phyloP scores from a whole-genome alignment of 768 basidiomycete genomes.

The Psilocybe cubensis region DNA sequence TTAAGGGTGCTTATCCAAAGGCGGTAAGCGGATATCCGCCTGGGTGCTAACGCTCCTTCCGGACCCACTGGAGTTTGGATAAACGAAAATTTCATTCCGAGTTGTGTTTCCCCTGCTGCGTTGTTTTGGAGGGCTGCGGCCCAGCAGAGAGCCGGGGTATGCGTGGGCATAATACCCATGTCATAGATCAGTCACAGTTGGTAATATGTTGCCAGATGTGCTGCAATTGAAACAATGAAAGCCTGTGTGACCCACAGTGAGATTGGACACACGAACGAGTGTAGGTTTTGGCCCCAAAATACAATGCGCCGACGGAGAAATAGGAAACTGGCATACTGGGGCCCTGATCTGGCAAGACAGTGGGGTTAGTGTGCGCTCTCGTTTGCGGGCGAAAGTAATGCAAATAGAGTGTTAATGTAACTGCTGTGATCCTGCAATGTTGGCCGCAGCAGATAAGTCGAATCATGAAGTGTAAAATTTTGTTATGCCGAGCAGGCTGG shows the following conservation, averaged over 20 bases:
- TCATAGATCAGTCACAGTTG: background rate
- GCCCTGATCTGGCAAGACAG: background rate
- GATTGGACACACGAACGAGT: background rate
- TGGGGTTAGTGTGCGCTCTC: background rate
- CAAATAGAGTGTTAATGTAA: background rate
- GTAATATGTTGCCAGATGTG: background rate
- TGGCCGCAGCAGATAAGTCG: background rate
- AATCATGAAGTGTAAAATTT: background rate
- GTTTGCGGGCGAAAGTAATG: background rate
- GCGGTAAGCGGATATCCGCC: too few relatives aligned
- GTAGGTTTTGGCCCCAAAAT: background rate
- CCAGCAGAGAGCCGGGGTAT: background rate
- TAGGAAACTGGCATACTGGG: background rate
- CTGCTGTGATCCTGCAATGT: background rate
- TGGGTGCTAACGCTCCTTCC: background rate
- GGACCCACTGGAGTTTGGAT: background rate
- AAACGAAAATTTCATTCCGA: background rate
- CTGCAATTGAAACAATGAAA: background rate
- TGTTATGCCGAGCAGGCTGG: background rate
- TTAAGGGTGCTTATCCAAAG: too few relatives aligned
- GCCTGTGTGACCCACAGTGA: background rate
- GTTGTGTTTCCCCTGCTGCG: background rate
- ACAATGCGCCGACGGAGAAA: background rate
- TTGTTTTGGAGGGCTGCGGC: background rate
- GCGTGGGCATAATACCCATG: background rate